Conservation (phyloP, 352 stramenopile genomes). For the Phytophthora macrochlamydospora region DNA sequence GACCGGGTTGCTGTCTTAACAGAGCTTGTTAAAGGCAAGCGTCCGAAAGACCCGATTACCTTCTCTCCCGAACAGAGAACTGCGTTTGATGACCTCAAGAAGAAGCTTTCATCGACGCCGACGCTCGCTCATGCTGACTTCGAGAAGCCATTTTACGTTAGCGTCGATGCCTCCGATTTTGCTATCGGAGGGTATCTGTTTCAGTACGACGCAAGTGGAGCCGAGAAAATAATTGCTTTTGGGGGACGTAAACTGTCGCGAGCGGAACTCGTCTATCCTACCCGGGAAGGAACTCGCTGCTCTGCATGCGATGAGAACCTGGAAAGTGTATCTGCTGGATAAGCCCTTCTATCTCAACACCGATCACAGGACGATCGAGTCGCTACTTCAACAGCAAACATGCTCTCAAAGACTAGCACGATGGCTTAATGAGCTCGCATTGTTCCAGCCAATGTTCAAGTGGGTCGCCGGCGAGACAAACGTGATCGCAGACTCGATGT, state of each 20-base stretch:
- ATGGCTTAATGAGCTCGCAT: conserved; percentile 5
- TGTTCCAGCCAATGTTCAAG: conserved; percentile 8
- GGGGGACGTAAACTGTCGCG: conserved; percentile 10
- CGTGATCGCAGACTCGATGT: conserved; percentile 1
- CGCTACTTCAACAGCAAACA: conserved; percentile 4
- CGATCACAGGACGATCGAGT: conserved; percentile 16
- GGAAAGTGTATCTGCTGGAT: conserved; percentile 19
- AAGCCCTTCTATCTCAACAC: conserved; percentile 16
- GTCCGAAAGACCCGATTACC: neutral
- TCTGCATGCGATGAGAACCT: conserved; percentile 8
- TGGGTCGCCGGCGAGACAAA: conserved; percentile 3
- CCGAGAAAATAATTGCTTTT: conserved; percentile 9
- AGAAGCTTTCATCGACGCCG: neutral
- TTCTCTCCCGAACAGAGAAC: neutral
- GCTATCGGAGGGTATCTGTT: conserved; percentile 14
- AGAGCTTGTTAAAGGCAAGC: neutral
- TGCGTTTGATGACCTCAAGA: neutral
- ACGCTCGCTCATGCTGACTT: conserved; percentile 5
- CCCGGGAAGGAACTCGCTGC: conserved; percentile 12
- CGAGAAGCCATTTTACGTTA: conserved; percentile 8
- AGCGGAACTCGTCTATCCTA: conserved; percentile 13
- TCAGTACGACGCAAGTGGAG: neutral
- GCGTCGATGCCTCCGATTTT: conserved; percentile 12
- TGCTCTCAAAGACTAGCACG: conserved; percentile 2
- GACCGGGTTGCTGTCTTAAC: conserved; percentile 7